phyloP scores from a whole-genome alignment of 768 basidiomycete genomes.

The Rhodotorula paludigena region DNA sequence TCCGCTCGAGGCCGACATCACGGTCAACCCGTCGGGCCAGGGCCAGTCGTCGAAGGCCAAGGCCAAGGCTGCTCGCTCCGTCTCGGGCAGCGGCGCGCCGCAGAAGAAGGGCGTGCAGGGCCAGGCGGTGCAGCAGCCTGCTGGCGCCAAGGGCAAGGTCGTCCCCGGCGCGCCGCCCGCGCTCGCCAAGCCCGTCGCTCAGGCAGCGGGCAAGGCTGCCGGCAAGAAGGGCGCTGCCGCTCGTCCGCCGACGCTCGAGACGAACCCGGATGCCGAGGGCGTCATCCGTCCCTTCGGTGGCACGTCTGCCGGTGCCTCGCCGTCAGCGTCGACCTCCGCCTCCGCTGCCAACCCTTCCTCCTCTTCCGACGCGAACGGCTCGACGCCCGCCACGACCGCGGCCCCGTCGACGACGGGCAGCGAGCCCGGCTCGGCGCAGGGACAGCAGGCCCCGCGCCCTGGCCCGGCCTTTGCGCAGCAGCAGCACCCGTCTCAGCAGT shows the following conservation, averaged over 20 bases:
- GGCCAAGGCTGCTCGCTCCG: not conserved
- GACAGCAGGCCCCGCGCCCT: not conserved
- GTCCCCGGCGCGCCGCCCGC: not conserved
- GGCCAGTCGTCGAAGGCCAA: not conserved
- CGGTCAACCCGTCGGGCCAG: constrained; percentile 14
- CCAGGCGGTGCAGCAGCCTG: not conserved
- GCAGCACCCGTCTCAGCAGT: constrained; percentile 3
- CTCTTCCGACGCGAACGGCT: not conserved
- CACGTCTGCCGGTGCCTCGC: not conserved
- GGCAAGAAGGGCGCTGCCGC: not conserved
- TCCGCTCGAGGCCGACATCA: constrained; percentile 37
- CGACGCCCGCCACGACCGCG: constrained; percentile 24
- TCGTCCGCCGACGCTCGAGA: not conserved
- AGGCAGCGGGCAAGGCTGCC: not conserved
- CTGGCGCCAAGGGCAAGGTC: constrained; percentile 8
- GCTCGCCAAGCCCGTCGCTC: constrained; percentile 2
- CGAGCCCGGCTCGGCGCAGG: not conserved
- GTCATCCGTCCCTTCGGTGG: constrained; percentile 4
- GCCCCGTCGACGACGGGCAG: constrained; percentile 16
- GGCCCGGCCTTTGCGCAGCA: constrained; percentile 1
- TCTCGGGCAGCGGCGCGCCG: not conserved
- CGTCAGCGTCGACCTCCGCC: not conserved
- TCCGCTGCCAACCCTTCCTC: not conserved
- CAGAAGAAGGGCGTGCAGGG: constrained; percentile 7
- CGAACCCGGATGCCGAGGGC: not conserved